A percentile compares a stretch with the other conserved stretches of the same genome.
Conservation (phyloP, 345 rosid species). For the Eutrema yunnanense region DNA sequence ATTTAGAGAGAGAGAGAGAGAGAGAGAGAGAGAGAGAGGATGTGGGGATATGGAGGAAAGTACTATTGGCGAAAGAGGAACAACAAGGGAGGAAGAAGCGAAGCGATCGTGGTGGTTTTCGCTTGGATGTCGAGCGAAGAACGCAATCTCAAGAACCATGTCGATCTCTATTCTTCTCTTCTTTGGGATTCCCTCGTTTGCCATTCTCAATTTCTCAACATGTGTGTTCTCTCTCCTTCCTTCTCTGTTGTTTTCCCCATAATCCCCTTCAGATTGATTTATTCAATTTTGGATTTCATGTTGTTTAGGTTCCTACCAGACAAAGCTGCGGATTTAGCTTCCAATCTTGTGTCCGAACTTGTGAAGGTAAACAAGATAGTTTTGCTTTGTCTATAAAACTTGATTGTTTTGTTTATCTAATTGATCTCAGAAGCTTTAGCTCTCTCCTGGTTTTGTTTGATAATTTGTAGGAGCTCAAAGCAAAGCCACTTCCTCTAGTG, state of each 20-base stretch:
- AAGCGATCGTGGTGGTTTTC: constrained; percentile 65
- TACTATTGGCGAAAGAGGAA: constrained; percentile 63
- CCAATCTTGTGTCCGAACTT: constrained; percentile 53
- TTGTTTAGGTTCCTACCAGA: constrained; percentile 78
- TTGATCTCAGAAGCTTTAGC: not conserved
- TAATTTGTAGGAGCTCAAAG: constrained; percentile 61
- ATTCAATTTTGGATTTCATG: not conserved
- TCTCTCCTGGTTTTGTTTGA: not conserved
- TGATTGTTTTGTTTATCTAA: not conserved
- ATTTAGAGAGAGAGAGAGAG: not conserved
- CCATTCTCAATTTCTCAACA: constrained; percentile 79
- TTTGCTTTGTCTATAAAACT: not conserved
- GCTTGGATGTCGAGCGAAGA: constrained; percentile 91
- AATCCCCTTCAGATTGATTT: too few species aligned
- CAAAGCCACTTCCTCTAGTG: constrained; percentile 65
- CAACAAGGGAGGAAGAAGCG: constrained; percentile 36
- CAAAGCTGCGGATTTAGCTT: constrained; percentile 64
- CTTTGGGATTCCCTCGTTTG: constrained; percentile 76
- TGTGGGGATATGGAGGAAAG: constrained; percentile 88
- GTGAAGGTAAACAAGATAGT: too few species aligned
- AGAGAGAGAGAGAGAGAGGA: not conserved
- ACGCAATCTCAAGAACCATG: constrained; percentile 56
- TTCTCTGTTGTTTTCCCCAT: too few species aligned
- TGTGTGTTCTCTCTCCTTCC: constrained; percentile 34
- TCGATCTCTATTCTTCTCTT: constrained; percentile 61